Base-by-base conservation (phyloP, 1,284 basidiomycete species). In the Rhodotorula sp. region DNA sequence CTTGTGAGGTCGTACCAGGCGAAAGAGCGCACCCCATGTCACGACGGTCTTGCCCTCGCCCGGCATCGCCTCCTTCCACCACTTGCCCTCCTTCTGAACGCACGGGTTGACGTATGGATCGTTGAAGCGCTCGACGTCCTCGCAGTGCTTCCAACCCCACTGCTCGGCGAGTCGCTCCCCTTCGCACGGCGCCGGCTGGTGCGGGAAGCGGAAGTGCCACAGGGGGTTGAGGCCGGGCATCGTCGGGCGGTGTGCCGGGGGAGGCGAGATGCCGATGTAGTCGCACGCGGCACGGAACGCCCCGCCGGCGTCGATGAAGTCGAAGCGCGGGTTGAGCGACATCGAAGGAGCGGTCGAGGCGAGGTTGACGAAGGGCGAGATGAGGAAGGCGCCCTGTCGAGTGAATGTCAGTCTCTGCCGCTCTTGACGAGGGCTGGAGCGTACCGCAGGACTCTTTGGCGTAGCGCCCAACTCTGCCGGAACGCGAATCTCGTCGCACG, bases 61-160 rank as follows among this genome's bases (percentile, higher is more conserved):
- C 16, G 72, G 72, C 53, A 65, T 69, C 2, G 72, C 72, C 56
- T 71, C 67, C 49, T 58, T 64, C 60, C 60, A 61, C 72, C 72
- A 74, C 13, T n/a, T 23, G 23, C 49, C 46, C 45, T 71, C 69
- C 25, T 68, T 45, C 45, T 52, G 46, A 4, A 68, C 34, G 25
- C 45, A 63, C 19, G 74, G 74, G 44, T 73, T 68, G 61, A 71
- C 66, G 42, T 71, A 73, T 27, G 74, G 71, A 23, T 46, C 53
- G 49, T 53, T 54, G 55, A 75, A 67, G 2, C 71, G 55, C 21
- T 69, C 66, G 45, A 66, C 16, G 12, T 67, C 69, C 34, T 73
- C 61, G 50, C 66, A 62, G 14, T 70, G 67, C n/a, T 60, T 50
- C 68, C 59, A 61, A 0, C 61, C 61, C 21, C 46, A 16, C 27